These are phyloP conservation scores for Fomitopsis betulina DNA, from an alignment of 1,284 basidiomycete species.

Conservation along the genomic window DNA sequence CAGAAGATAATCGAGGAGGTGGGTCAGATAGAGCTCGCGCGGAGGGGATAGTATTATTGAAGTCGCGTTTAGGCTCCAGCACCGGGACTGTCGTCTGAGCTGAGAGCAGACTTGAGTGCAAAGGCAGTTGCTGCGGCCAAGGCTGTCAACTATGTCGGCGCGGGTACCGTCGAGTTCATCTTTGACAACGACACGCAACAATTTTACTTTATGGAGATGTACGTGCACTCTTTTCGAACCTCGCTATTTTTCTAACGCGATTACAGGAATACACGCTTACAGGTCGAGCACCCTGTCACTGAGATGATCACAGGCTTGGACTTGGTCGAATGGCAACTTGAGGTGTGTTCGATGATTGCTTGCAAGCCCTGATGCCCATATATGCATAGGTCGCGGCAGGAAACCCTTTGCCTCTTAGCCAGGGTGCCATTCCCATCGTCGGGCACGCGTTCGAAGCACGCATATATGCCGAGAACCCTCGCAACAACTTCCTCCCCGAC, in stretches of 20 bases:
- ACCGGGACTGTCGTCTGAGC: constrained; percentile 73
- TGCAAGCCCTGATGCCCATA: not conserved
- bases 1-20: constrained; percentile 95
- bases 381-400: constrained; percentile 73
- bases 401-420: constrained; percentile 76
- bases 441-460: constrained; percentile 95
- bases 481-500: constrained; percentile 90
- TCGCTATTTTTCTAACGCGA: not conserved
- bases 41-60: too few relatives aligned
- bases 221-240: constrained; percentile 22
- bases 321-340: constrained; percentile 92
- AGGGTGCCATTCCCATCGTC: constrained; percentile 76
- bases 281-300: constrained; percentile 94
- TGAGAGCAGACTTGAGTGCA: constrained; percentile 76
- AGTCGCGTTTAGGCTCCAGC: constrained; percentile 68
- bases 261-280: constrained; percentile 83
- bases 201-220: constrained; percentile 96
- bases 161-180: constrained; percentile 92
- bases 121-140: constrained; percentile 90
- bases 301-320: constrained; percentile 94
- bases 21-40: constrained; percentile 8
- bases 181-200: constrained; percentile 83
- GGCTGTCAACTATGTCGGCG: constrained; percentile 88
- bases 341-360: constrained; percentile 37
- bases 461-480: constrained; percentile 96